Base-by-base conservation (phyloP, 2,329 filamentous ascomycete species). In the Fusarium haematococcum region DNA sequence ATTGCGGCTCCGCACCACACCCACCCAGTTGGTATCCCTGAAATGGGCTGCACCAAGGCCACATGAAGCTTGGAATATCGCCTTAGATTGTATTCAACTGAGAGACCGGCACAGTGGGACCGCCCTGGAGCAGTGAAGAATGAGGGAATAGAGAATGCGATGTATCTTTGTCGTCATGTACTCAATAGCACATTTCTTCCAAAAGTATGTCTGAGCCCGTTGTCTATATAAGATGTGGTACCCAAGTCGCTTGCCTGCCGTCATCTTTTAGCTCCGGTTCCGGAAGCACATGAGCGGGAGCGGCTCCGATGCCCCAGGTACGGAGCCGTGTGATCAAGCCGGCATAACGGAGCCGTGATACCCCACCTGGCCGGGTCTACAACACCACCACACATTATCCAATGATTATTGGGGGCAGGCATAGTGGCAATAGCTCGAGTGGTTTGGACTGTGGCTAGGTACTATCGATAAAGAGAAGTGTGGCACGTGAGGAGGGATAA, bases 271-370 rank as follows among this genome's bases (percentile, higher is more conserved):
- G 20, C 20, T 41, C 30, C 54, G 56, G 56, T 18, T 59, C 30
- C 54, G 76, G 81, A 25, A 76, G 77, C 16, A 67, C 70, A 0
- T 75, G 72, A 30, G 59, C n/a, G 68, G 57, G 37, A 32, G 61
- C 61, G 57, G 57, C 57, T 60, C 57, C 57, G 57, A 45, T 60
- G 27, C 9, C 13, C 14, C 14, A 37, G 16, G 20, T 37, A 45
- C 57, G 57, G 57, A 60, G 35, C 57, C 57, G 56, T 59, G 37
- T 25, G 33, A 39, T 39, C 5, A 10, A 16, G 6, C 25, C 37
- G 35, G 25, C 56, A 43, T 43, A 59, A 41, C 37, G 57, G 57
- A 60, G 57, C 57, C 57, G 39, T 60, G 11, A 23, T 25, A 30
- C 57, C 57, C 57, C 39, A n/a, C 57, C n/a, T 45, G 33, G n/a